Percentiles rank a stretch among this genome's conserved stretches.
Evolutionary conservation across 441 rosid genomes (phyloP).

Genomic region (Macaranga tanarius): DNA sequence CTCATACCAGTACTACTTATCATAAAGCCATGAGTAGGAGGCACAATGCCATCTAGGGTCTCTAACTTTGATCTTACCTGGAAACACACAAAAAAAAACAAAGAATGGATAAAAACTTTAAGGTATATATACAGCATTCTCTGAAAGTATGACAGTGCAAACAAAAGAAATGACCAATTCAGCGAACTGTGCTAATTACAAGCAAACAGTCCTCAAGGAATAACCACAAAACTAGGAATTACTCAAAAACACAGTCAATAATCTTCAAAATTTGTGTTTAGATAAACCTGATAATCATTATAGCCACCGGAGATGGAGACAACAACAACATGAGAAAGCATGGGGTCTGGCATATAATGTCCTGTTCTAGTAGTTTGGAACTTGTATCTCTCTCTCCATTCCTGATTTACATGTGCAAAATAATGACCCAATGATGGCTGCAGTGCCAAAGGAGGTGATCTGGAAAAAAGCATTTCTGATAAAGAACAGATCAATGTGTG

Average conservation of each 20-base stretch:
- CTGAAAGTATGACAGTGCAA: neutral
- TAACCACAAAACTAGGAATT: neutral
- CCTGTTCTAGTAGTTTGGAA: conserved; percentile 55
- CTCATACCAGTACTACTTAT: conserved; percentile 85
- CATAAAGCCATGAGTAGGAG: conserved; percentile 85
- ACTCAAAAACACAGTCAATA: neutral
- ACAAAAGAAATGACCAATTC: neutral
- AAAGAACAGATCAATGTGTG: conserved; percentile 26
- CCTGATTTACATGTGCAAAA: conserved; percentile 68
- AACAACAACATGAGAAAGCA: conserved; percentile 70
- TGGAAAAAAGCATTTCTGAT: conserved; percentile 39
- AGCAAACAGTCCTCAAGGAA: neutral
- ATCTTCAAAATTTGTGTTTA: conserved; percentile 13
- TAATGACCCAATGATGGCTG: conserved; percentile 95
- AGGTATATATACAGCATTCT: neutral
- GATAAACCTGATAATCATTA: conserved; percentile 83
- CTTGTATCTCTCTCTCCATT: conserved; percentile 85
- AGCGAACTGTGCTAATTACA: too few species aligned
- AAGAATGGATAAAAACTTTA: neutral
- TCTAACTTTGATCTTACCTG: conserved; percentile 86
- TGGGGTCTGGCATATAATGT: conserved; percentile 49
- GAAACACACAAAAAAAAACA: conserved; percentile 20
- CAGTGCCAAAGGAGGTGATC: conserved; percentile 95
- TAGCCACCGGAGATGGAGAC: conserved; percentile 91
- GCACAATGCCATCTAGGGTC: conserved; percentile 90